These are phyloP conservation scores for Myriosclerotinia duriaeana DNA, from an alignment of 2,329 filamentous ascomycete genomes.

Conservation along the genomic window DNA sequence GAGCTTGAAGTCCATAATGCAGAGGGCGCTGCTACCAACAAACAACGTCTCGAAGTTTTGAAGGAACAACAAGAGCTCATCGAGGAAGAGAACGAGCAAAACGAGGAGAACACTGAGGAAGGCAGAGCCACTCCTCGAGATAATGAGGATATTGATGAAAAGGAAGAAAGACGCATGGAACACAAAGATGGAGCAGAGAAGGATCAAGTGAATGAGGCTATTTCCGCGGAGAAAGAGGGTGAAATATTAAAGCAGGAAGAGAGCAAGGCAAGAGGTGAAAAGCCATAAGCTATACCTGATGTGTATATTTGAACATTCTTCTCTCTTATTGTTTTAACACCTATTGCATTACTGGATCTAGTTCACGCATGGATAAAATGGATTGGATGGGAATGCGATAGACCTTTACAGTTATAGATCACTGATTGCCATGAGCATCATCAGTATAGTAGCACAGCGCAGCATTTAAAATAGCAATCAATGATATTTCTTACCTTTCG, in stretches of 20 bases:
- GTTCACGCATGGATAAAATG: constrained; percentile 32
- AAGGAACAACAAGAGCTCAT: constrained; percentile 99
- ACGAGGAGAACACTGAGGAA: constrained; percentile 72
- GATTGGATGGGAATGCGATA: constrained; percentile 24
- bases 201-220: constrained; percentile 53
- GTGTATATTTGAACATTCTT: constrained; percentile 28
- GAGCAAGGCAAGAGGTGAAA: constrained; percentile 37
- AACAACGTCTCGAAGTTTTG: constrained; percentile 95
- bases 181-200: constrained; percentile 49
- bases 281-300: constrained; percentile 25
- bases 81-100: constrained; percentile 93
- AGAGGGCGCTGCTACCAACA: constrained; percentile 96
- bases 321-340: constrained; percentile 33
- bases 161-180: constrained; percentile 68
- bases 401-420: constrained; percentile 20
- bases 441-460: constrained; percentile 5
- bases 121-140: constrained; percentile 78
- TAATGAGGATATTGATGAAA: constrained; percentile 90
- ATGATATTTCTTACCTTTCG: constrained; percentile 7
- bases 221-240: constrained; percentile 55
- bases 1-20: constrained; percentile 97
- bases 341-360: constrained; percentile 32
- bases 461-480: constrained; percentile 8
- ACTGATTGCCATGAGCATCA: constrained; percentile 21
- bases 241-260: constrained; percentile 47